Conservation (phyloP, 345 rosid genomes). For the Hirschfeldia incana region DNA sequence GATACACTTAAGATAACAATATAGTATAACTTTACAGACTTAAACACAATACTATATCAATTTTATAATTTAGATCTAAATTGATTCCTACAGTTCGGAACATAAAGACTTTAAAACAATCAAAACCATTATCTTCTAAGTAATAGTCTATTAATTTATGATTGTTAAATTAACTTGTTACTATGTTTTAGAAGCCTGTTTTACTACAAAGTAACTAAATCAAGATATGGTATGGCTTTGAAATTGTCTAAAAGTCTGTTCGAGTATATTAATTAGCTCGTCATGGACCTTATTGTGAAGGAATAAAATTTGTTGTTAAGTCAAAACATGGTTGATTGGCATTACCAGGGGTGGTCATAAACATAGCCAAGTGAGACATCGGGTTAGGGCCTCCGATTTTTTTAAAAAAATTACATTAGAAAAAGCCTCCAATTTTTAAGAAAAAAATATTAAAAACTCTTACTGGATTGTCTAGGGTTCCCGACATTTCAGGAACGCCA, state of each 20-base stretch:
- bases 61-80: background rate
- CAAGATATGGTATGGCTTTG: background rate
- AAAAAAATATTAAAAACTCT: too few species aligned
- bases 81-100: background rate
- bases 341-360: background rate
- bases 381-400: too few species aligned
- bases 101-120: background rate
- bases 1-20: background rate
- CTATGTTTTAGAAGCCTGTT: background rate
- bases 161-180: background rate
- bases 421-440: too few species aligned
- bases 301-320: background rate
- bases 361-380: too few species aligned
- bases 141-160: background rate
- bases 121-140: background rate
- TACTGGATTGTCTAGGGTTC: too few species aligned
- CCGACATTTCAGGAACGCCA: too few species aligned
- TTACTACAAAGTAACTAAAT: background rate
- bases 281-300: background rate
- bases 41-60: background rate
- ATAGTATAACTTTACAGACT: background rate
- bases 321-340: background rate
- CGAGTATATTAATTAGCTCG: background rate
- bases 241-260: background rate
- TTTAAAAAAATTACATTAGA: too few species aligned